phyloP scores from a whole-genome alignment of 2,329 filamentous ascomycete species.

The Gliomastix tumulicola region DNA sequence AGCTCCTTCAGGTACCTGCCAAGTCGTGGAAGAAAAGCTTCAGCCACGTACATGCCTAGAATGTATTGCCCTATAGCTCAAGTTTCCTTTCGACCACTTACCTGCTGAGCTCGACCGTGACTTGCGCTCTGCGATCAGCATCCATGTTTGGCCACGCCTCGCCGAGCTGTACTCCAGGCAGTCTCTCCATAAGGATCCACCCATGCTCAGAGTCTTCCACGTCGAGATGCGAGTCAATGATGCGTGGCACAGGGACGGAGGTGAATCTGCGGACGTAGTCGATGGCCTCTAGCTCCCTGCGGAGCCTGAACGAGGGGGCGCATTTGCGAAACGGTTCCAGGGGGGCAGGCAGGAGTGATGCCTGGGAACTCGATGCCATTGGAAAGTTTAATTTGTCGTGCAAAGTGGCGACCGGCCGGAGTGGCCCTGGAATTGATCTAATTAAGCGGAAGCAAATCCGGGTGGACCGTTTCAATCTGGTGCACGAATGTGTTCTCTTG shows the following conservation, averaged over 20 bases:
- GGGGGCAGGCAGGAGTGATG: too few relatives aligned
- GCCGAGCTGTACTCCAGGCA: slow-evolving; percentile 6
- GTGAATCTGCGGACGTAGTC: slow-evolving; percentile 3
- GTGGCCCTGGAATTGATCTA: too few relatives aligned
- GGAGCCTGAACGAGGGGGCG: not conserved
- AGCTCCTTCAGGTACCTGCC: slow-evolving; percentile 4
- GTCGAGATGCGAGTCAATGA: slow-evolving; percentile 4
- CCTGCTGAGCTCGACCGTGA: slow-evolving; percentile 1
- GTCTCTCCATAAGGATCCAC: slow-evolving; percentile 9
- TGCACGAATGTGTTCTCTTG: too few relatives aligned
- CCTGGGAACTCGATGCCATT: too few relatives aligned
- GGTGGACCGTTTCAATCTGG: too few relatives aligned
- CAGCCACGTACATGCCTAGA: too few relatives aligned
- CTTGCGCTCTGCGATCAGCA: slow-evolving; percentile 1
- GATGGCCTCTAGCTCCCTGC: slow-evolving; percentile 7
- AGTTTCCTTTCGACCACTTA: too few relatives aligned
- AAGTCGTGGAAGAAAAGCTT: slow-evolving; percentile 4
- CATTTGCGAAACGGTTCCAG: too few relatives aligned
- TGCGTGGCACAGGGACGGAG: slow-evolving; percentile 3
- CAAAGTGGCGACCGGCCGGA: too few relatives aligned
- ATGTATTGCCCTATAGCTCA: too few relatives aligned
- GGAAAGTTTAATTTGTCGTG: too few relatives aligned
- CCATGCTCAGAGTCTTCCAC: slow-evolving; percentile 2
- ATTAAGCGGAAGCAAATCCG: too few relatives aligned
- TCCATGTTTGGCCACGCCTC: slow-evolving; percentile 7